Evolutionary conservation across 805 yeast genomes (phyloP).

Genomic region (Yarrowia hollandica): DNA sequence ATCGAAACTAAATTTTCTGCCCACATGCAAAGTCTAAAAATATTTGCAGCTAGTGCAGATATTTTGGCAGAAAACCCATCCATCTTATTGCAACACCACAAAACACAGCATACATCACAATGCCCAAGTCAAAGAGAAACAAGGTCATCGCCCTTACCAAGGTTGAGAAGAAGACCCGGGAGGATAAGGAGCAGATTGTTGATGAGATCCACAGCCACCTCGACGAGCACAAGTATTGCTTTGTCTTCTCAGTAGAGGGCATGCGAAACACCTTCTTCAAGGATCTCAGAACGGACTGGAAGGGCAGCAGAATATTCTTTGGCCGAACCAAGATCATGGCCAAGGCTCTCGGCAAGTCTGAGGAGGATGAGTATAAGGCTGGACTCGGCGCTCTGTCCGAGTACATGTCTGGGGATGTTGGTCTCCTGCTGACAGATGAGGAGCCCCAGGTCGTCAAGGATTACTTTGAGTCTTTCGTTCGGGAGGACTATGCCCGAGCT

Average conservation of each 20-base stretch:
- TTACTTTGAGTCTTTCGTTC: conserved; percentile 78
- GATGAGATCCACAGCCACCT: conserved; percentile 84
- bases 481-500: conserved; percentile 85
- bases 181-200: conserved; percentile 84
- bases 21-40: conserved; percentile 19
- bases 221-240: conserved; percentile 72
- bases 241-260: conserved; percentile 86
- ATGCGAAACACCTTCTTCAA: conserved; percentile 95
- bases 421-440: conserved; percentile 87
- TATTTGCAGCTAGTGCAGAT: conserved; percentile 29
- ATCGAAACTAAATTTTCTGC: conserved; percentile 1
- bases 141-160: conserved; percentile 94
- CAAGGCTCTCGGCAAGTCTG: conserved; percentile 85
- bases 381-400: conserved; percentile 70
- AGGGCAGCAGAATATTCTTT: conserved; percentile 80
- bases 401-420: conserved; percentile 73
- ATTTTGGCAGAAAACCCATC: conserved; percentile 11
- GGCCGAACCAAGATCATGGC: conserved; percentile 93
- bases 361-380: conserved; percentile 88
- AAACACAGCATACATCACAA: conserved; percentile 40
- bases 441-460: conserved; percentile 81
- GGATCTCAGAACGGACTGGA: conserved; percentile 90
- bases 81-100: too few relatives aligned
- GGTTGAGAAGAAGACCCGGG: conserved; percentile 93
- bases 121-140: conserved; percentile 98